Evolutionary conservation across 108 stramenopile species (phyloP), one percentile per base, ranked within the genome.

Genomic region (Chaetoceros muelleri): DNA sequence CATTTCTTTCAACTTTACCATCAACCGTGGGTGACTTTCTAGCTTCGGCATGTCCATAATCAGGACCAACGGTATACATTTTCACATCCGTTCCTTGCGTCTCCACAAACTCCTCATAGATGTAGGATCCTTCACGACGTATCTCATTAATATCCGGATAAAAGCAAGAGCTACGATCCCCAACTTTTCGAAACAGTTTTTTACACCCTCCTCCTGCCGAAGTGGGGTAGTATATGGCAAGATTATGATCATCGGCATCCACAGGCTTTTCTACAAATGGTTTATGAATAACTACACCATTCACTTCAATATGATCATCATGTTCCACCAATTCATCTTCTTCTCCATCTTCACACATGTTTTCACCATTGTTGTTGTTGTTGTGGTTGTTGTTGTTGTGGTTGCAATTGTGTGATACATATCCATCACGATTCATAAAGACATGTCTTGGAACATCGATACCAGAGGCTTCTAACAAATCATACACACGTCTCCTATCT

Each of bases 191-290:
- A 75, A 98, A 98, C 8, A 97, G 80, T 48, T 89, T 94, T 62
- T 98, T 98, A 61, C 95, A 94, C 3, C 98, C 98, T 0, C 96
- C 96, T 2, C 98, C 96, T 17, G 93, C 93, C n/a, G 75, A 80
- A 19, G 85, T 74, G 0, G 96, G 98, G 62, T 98, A 99, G 65
- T 99, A 99, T 44, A 96, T 83, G 66, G 85, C 67, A 68, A 99
- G 90, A 73, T 97, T 98, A 66, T 99, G 98, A 71, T 99, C 96
- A 61, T 99, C 98, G 2, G 96, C 94, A 69, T 99, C 87, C 3
- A 96, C 95, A 1, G 98, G 98, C 74, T 99, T 99, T 67, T 99
- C 98, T 3, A 99, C 97, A 60, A 99, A 97, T 5, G 98, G 98
- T 67, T 99, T 99, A 77, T 98, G 67, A 49, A 99, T 88, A 28